Conservation (phyloP, 257 asterid species). For the Fraxinus cuspidata region DNA sequence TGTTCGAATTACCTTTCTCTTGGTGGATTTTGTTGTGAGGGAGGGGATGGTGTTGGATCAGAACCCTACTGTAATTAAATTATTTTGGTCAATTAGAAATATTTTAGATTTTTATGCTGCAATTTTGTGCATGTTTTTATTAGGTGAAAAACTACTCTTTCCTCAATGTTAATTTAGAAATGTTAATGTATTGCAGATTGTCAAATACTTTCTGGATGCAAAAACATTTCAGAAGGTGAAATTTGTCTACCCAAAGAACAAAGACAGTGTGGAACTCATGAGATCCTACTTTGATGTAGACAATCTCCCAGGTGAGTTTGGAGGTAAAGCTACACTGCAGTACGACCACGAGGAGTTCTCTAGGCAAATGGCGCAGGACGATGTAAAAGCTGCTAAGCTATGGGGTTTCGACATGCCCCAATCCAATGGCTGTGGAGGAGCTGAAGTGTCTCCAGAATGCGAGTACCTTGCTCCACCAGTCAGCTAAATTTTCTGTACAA, state of each 20-base stretch:
- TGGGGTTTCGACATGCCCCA: constrained; percentile 71
- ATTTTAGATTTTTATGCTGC: no score
- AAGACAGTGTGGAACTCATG: constrained; percentile 88
- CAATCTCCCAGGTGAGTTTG: constrained; percentile 86
- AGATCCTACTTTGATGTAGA: constrained; percentile 70
- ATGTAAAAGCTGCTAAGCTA: constrained; percentile 61
- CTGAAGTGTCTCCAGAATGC: constrained; percentile 67
- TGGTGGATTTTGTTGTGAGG: no score
- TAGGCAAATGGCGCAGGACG: constrained; percentile 77
- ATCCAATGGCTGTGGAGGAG: constrained; percentile 43
- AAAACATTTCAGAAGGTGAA: constrained; percentile 93
- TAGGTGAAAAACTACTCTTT: neutral
- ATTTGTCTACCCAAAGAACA: constrained; percentile 87
- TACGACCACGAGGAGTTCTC: constrained; percentile 92
- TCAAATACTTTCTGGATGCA: constrained; percentile 78
- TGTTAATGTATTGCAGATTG: constrained; percentile 54
- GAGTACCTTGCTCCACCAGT: constrained; percentile 49
- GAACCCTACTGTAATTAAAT: no score
- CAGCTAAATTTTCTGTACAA: constrained; percentile 17
- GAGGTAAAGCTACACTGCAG: constrained; percentile 79
- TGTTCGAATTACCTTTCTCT: no score
- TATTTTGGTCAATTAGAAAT: no score
- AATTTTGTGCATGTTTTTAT: no score
- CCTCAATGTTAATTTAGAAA: neutral
- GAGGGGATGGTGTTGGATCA: no score